phyloP scores from a whole-genome alignment of 1,139 yeast genomes.

The Kluyveromyces sp. region DNA sequence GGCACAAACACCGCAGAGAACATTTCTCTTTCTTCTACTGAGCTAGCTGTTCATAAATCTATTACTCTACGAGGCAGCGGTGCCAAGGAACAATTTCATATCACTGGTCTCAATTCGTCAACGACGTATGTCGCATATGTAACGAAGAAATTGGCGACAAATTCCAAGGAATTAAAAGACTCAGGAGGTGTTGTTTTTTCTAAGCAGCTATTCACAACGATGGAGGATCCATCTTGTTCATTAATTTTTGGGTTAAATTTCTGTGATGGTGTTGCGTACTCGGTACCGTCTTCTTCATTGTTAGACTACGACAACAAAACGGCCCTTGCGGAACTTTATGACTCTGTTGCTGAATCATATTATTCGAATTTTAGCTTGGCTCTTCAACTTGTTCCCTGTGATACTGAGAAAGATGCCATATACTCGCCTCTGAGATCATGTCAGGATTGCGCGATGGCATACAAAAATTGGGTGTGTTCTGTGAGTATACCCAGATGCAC shows the following conservation, averaged over 20 bases:
- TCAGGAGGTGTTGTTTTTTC: conserved; percentile 64
- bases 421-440: conserved; percentile 74
- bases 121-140: conserved; percentile 63
- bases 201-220: conserved; percentile 56
- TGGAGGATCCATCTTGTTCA: conserved; percentile 54
- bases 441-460: conserved; percentile 61
- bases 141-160: conserved; percentile 37
- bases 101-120: conserved; percentile 54
- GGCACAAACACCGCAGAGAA: conserved; percentile 10
- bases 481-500: conserved; percentile 87
- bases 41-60: conserved; percentile 31
- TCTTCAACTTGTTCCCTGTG: conserved; percentile 70
- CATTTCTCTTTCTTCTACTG: conserved; percentile 8
- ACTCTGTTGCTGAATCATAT: conserved; percentile 47
- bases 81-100: conserved; percentile 53
- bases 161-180: conserved; percentile 27
- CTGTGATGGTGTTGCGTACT: conserved; percentile 76
- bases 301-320: conserved; percentile 20
- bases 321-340: conserved; percentile 46
- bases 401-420: conserved; percentile 57
- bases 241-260: conserved; percentile 68
- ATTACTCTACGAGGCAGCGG: conserved; percentile 45
- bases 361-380: conserved; percentile 70
- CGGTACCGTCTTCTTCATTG: conserved; percentile 60
- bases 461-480: conserved; percentile 85